phyloP scores from a whole-genome alignment of 306 rosid species.

The Notholithocarpus densiflorus region DNA sequence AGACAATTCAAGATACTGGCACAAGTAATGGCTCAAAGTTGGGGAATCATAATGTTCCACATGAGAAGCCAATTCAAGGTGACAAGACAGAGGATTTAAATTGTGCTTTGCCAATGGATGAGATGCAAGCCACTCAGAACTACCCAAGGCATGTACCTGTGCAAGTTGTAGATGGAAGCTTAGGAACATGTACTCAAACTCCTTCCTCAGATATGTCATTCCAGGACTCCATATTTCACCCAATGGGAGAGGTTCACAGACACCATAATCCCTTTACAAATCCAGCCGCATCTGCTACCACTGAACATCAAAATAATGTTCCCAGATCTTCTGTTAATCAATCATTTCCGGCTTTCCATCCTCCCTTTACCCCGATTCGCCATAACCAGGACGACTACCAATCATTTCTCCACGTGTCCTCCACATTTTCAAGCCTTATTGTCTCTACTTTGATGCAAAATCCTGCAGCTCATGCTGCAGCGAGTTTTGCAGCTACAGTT shows the following conservation, averaged over 20 bases:
- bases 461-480: slow-evolving; percentile 91
- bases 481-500: slow-evolving; percentile 75
- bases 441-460: slow-evolving; percentile 79
- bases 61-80: slow-evolving; percentile 39
- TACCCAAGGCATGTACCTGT: slow-evolving; percentile 90
- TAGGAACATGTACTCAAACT: slow-evolving; percentile 48
- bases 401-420: slow-evolving; percentile 61
- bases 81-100: slow-evolving; percentile 53
- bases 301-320: slow-evolving; percentile 52
- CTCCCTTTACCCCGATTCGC: slow-evolving; percentile 49
- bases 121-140: slow-evolving; percentile 64
- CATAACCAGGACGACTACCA: slow-evolving; percentile 51
- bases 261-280: slow-evolving; percentile 42
- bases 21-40: slow-evolving; percentile 39
- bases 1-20: slow-evolving; percentile 39
- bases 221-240: slow-evolving; percentile 53
- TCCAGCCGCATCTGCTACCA: slow-evolving; percentile 51
- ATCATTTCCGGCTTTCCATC: slow-evolving; percentile 52
- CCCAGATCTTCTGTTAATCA: slow-evolving; percentile 63
- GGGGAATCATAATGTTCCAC: slow-evolving; percentile 41
- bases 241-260: slow-evolving; percentile 46
- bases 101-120: slow-evolving; percentile 49
- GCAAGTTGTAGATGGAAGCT: slow-evolving; percentile 78
- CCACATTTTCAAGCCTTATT: slow-evolving; percentile 71
- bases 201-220: slow-evolving; percentile 47